Base-by-base conservation (phyloP, 345 rosid species). In the Ceriops zippeliana region DNA sequence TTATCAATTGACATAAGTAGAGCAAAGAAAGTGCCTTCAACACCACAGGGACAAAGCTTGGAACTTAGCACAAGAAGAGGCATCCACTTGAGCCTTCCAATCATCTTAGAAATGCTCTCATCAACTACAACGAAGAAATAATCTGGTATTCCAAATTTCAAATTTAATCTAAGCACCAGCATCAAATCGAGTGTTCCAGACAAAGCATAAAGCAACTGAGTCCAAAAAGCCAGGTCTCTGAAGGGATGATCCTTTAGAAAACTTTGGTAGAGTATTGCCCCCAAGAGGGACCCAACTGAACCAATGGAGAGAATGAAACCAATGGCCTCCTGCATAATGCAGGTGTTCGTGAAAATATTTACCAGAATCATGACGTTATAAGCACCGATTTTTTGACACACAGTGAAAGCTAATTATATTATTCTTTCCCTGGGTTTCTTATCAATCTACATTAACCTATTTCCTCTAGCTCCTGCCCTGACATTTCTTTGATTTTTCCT, bases 1-100 rank as follows among this genome's bases (percentile, higher is more conserved):
- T 90, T 80, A 58, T 90, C 93, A 7, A 86, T 83, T 58, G 96
- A 87, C 91, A 87, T 90, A 64, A 90, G 83, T 71, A 87, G 67
- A 64, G 96, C 93, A 65, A 85, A 90, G 79, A 87, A 90, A 27
- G 93, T 90, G 66, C 90, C 96, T 69, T 87, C 93, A 73, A 83
- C 86, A 19, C 96, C 93, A 22, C 83, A 54, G 34, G 93, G 96
- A 69, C 88, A 86, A 59, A 90, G 85, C 88, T 87, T 90, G 67
- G 96, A 83, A 60, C 92, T 82, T 6, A 87, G 86, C n/a, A 86
- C 96, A 56, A 86, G 88, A 17, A 87, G 75, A 2, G 89, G 96
- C 85, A 86, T 80, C 93, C 89, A 83, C 65, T 87, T 87, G 62
- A 90, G 72, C 38, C 87, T 80, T 60, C 82, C 75, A 70, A 90